phyloP scores from a whole-genome alignment of 2,329 filamentous ascomycete genomes.

The Dryadomyces quercus-mongolicae region DNA sequence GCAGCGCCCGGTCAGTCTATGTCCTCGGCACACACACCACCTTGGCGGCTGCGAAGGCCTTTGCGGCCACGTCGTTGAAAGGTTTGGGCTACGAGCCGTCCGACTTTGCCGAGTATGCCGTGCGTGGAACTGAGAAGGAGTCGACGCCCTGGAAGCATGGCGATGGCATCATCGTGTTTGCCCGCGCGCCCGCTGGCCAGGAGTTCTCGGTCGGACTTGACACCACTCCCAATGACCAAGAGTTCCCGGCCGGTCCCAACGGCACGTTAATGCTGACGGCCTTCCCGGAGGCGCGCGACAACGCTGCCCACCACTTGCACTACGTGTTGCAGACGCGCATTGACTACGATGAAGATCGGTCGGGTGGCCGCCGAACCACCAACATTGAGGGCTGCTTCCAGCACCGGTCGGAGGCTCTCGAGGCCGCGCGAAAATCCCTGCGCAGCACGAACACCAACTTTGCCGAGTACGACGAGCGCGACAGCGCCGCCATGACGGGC shows the following conservation, averaged over 20 bases:
- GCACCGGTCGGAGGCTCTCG: constrained; percentile 19
- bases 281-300: constrained; percentile 1
- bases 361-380: constrained; percentile 20
- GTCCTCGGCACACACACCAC: constrained; percentile 26
- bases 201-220: constrained; percentile 25
- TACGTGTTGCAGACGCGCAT: constrained; percentile 30
- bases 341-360: constrained; percentile 26
- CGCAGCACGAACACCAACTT: constrained; percentile 15
- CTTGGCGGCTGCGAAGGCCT: constrained; percentile 24
- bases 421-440: constrained; percentile 22
- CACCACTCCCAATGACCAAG: constrained; percentile 24
- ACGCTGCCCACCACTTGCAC: constrained; percentile 20
- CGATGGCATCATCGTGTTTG: constrained; percentile 25
- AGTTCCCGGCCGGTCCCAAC: constrained; percentile 14
- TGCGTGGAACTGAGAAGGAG: constrained; percentile 3
- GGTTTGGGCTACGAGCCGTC: constrained; percentile 22
- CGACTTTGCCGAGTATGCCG: constrained; percentile 24
- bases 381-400: constrained; percentile 27
- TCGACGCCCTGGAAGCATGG: constrained; percentile 21
- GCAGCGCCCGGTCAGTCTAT: constrained; percentile 18
- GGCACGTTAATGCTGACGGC: constrained; percentile 13
- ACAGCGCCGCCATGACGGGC: constrained; percentile 7
- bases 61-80: constrained; percentile 19
- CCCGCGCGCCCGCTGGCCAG: constrained; percentile 22
- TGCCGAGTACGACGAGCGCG: constrained; percentile 23